A percentile compares a stretch with the other conserved stretches of the same genome.
Evolutionary conservation across 768 basidiomycete species (phyloP).

Genomic region (Naganishia vaughanmartiniae): DNA sequence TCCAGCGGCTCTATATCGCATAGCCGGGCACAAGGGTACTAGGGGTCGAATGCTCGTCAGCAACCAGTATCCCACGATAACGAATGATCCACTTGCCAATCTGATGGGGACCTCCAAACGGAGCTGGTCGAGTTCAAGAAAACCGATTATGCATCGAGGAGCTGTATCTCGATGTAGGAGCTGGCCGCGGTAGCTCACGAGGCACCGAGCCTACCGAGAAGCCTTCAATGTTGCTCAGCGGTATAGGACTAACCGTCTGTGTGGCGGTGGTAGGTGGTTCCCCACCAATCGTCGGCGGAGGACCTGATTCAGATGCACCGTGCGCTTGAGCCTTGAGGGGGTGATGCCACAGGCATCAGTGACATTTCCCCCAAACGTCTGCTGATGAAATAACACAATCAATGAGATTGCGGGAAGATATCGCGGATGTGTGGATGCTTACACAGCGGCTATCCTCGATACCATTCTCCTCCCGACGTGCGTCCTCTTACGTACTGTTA

Average conservation of each 20-base stretch:
- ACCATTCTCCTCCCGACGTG: conserved; percentile 78
- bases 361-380: conserved; percentile 62
- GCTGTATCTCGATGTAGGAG: not conserved
- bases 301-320: not conserved
- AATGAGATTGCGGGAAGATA: not conserved
- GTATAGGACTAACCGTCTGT: not conserved
- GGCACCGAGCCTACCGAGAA: not conserved
- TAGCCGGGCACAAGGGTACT: too few relatives aligned
- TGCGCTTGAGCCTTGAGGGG: not conserved
- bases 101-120: conserved; percentile 8
- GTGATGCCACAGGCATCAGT: not conserved
- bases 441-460: conserved; percentile 79
- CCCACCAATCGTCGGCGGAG: not conserved
- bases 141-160: not conserved
- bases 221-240: not conserved
- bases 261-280: not conserved
- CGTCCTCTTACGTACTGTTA: conserved; percentile 77
- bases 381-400: too few relatives aligned
- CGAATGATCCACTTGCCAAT: not conserved
- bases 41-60: not conserved
- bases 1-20: too few relatives aligned
- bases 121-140: not conserved
- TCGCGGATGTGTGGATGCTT: conserved; percentile 15
- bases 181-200: not conserved
- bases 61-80: not conserved